phyloP scores from a whole-genome alignment of 129 eudicot species.

The Scalesia atractyloides region DNA sequence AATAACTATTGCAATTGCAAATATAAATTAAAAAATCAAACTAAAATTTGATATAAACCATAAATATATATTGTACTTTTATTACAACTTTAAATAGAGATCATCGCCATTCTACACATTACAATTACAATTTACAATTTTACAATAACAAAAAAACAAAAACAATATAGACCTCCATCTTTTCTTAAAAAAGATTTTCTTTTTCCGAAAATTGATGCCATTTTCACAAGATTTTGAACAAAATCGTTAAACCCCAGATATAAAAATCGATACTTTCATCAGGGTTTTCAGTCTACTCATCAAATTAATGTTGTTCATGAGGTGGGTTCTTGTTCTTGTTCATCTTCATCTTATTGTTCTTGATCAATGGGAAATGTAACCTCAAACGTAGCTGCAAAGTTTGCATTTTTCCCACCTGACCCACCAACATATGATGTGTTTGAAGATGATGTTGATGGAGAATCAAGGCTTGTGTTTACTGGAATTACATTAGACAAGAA shows the following conservation, averaged over 20 bases:
- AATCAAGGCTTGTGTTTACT: slow-evolving; percentile 50
- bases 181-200: slow-evolving; percentile 16
- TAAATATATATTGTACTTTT: slow-evolving; percentile 11
- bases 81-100: slow-evolving; percentile 37
- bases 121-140: not conserved
- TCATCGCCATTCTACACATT: slow-evolving; percentile 27
- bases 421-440: slow-evolving; percentile 85
- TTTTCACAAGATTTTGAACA: slow-evolving; percentile 9
- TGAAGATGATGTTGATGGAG: slow-evolving; percentile 51
- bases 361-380: slow-evolving; percentile 87
- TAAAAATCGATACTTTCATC: not conserved
- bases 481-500: slow-evolving; percentile 80
- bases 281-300: slow-evolving; percentile 9
- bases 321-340: slow-evolving; percentile 37
- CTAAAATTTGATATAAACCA: slow-evolving; percentile 6
- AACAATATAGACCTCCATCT: not conserved
- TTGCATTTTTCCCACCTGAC: slow-evolving; percentile 96
- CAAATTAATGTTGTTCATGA: slow-evolving; percentile 36
- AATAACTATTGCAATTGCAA: not conserved
- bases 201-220: not conserved
- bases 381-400: slow-evolving; percentile 86
- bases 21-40: too few relatives aligned
- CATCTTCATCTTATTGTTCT: too few relatives aligned
- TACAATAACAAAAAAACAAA: not conserved
- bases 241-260: slow-evolving; percentile 26